A percentile compares a stretch with the other conserved stretches of the same genome.
phyloP scores from a whole-genome alignment of 139 green algal species.

The Zygnema cylindricum region DNA sequence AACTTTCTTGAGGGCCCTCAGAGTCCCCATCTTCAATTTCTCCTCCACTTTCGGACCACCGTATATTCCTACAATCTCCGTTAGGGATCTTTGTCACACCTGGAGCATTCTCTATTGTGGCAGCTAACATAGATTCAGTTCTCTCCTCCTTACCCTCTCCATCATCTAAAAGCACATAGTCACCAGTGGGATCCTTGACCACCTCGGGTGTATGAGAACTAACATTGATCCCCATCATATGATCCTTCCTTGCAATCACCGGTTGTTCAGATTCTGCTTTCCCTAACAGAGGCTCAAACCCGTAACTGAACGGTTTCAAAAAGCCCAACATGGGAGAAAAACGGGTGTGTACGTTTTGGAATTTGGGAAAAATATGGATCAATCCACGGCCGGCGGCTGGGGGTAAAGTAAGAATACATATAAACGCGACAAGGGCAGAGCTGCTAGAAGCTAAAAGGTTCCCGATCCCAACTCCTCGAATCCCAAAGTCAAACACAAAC shows the following conservation, averaged over 20 bases:
- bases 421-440: neutral
- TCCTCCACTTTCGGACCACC: neutral
- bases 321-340: neutral
- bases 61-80: no score
- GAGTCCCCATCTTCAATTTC: neutral
- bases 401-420: slow-evolving; percentile 28
- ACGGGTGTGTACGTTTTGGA: neutral
- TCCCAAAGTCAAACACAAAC: slow-evolving; percentile 36
- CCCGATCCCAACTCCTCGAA: slow-evolving; percentile 28
- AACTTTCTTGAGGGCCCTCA: neutral
- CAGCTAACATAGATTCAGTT: no score
- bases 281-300: neutral
- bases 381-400: slow-evolving; percentile 31
- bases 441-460: slow-evolving; percentile 23
- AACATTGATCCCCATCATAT: neutral
- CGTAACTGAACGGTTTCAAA: neutral
- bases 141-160: neutral
- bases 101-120: no score
- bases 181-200: neutral
- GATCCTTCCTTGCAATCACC: neutral
- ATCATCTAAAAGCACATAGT: neutral
- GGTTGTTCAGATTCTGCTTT: neutral
- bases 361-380: slow-evolving; percentile 43
- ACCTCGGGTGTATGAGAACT: neutral
- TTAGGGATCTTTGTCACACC: no score